Percentiles rank a stretch among this genome's conserved stretches.
These are phyloP conservation scores for Venturia oleaginea DNA, from an alignment of 2,329 filamentous ascomycete species.

Conservation along the genomic window DNA sequence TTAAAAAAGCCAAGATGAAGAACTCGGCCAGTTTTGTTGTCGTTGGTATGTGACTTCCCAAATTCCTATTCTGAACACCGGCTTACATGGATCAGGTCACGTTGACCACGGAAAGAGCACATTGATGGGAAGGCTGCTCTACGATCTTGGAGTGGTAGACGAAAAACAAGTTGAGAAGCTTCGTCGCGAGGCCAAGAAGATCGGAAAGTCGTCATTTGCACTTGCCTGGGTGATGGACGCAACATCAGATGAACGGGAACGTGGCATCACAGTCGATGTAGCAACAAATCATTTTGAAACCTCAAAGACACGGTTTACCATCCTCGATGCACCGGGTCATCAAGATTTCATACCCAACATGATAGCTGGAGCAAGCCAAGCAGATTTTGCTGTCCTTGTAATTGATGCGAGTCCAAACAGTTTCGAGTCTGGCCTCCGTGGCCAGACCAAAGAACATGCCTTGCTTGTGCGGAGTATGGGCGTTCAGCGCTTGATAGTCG, in stretches of 20 bases:
- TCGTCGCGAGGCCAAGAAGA: constrained; percentile 75
- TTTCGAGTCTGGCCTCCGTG: constrained; percentile 86
- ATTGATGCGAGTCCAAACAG: constrained; percentile 85
- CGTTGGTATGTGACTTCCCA: constrained; percentile 54
- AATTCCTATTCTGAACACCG: background rate
- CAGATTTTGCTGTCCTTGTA: constrained; percentile 89
- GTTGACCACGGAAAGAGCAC: constrained; percentile 98
- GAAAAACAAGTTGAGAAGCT: constrained; percentile 83
- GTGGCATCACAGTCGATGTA: constrained; percentile 94
- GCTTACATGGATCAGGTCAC: constrained; percentile 53
- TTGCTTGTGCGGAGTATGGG: constrained; percentile 84
- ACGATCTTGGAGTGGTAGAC: constrained; percentile 81
- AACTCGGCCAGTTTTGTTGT: constrained; percentile 85
- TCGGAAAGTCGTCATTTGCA: constrained; percentile 92
- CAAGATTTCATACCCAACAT: constrained; percentile 97
- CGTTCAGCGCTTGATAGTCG: constrained; percentile 77
- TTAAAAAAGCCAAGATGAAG: constrained; percentile 65
- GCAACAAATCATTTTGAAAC: constrained; percentile 94
- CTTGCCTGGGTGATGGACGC: constrained; percentile 96
- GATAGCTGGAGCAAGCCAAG: constrained; percentile 94
- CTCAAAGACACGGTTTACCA: constrained; percentile 76
- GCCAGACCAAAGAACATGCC: constrained; percentile 91
- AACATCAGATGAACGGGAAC: constrained; percentile 74
- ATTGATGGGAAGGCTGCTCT: constrained; percentile 86
- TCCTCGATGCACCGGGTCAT: constrained; percentile 90